Evolutionary conservation across 2,329 filamentous ascomycete genomes (phyloP).

Genomic region (Penicillium psychrosexuale): DNA sequence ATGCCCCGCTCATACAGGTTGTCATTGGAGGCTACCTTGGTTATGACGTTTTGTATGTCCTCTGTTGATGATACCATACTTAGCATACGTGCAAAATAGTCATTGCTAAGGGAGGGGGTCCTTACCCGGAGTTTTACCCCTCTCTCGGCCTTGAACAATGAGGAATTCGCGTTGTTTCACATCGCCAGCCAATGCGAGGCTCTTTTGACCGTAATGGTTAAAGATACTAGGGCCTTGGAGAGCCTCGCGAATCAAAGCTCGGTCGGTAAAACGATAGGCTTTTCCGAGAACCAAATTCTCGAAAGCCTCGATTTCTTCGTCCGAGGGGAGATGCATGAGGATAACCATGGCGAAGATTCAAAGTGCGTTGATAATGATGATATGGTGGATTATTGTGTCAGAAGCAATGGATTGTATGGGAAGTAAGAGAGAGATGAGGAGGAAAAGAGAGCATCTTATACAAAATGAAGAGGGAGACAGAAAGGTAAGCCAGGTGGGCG

Average conservation of each 20-base stretch:
- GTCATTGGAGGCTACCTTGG: not conserved
- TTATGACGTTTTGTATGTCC: not conserved
- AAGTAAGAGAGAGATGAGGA: not conserved
- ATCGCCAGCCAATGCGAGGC: too few relatives aligned
- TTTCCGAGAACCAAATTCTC: not conserved
- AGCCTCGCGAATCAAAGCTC: not conserved
- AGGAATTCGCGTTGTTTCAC: not conserved
- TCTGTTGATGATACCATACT: not conserved
- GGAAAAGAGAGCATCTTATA: too few relatives aligned
- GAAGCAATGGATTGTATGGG: not conserved
- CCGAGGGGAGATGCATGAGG: not conserved
- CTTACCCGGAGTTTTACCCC: not conserved
- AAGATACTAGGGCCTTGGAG: not conserved
- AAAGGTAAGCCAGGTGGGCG: too few relatives aligned
- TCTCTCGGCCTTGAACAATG: not conserved
- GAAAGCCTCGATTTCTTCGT: not conserved
- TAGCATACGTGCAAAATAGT: not conserved
- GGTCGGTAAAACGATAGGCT: not conserved
- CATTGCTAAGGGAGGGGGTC: not conserved
- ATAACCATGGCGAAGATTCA: not conserved
- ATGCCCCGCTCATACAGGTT: not conserved
- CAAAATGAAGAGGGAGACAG: too few relatives aligned
- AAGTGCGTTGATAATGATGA: not conserved
- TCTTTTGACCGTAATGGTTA: not conserved
- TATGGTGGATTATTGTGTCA: not conserved